These are phyloP conservation scores for Pythium oligandrum DNA, from an alignment of 352 stramenopile species.

Conservation along the genomic window DNA sequence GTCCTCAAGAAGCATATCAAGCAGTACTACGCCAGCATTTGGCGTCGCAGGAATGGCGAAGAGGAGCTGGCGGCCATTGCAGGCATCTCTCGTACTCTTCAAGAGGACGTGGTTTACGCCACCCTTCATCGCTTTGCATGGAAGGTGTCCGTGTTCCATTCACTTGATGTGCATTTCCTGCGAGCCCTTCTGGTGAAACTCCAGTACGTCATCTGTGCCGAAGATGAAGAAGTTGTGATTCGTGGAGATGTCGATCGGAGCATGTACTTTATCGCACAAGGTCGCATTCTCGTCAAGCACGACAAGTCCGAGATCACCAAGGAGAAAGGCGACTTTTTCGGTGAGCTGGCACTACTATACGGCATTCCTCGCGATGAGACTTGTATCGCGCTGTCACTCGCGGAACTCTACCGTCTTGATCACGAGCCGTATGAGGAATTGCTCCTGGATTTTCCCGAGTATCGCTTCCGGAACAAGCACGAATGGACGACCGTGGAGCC, in stretches of 20 bases:
- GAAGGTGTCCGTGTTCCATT: conserved; percentile 43
- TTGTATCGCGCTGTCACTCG: conserved; percentile 46
- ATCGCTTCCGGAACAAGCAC: conserved; percentile 42
- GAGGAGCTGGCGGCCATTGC: conserved; percentile 46
- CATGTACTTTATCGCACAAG: conserved; percentile 76
- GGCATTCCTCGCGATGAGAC: conserved; percentile 60
- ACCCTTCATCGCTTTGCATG: conserved; percentile 47
- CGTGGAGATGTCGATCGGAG: conserved; percentile 64
- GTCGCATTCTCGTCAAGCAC: conserved; percentile 55
- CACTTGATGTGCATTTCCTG: conserved; percentile 54
- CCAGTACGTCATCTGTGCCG: conserved; percentile 58
- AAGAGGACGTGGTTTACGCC: conserved; percentile 56
- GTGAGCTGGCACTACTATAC: conserved; percentile 50
- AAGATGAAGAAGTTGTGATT: conserved; percentile 66
- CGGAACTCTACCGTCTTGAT: conserved; percentile 69
- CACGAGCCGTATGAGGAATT: conserved; percentile 52
- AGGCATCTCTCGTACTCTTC: conserved; percentile 39
- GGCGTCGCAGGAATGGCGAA: conserved; percentile 43
- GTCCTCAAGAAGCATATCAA: conserved; percentile 65
- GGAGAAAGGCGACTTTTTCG: conserved; percentile 57
- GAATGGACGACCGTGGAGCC: conserved; percentile 41
- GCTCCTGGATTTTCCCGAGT: conserved; percentile 64
- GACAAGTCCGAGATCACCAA: conserved; percentile 39
- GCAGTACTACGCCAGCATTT: conserved; percentile 64
- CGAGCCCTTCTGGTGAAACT: conserved; percentile 48